Percentiles rank a stretch among this genome's conserved stretches.
Conservation (phyloP, 2,329 filamentous ascomycete genomes). For the Metarhizium sp. region DNA sequence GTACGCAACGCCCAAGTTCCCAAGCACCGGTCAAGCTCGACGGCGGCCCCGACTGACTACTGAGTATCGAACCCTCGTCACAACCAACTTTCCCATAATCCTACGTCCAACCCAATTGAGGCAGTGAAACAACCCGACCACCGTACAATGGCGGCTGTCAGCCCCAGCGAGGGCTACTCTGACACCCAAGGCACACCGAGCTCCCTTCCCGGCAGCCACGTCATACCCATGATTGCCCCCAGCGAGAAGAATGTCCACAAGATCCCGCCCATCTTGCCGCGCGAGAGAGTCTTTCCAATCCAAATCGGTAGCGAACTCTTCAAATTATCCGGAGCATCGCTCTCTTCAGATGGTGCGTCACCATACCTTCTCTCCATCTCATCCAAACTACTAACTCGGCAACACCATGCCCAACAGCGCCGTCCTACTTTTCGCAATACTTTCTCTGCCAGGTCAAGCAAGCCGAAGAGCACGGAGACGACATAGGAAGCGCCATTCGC, state of each 20-base stretch:
- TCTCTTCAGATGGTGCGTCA: conserved; percentile 57
- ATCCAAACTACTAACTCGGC: neutral
- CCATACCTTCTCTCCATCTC: neutral
- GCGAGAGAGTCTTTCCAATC: conserved; percentile 65
- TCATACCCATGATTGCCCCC: conserved; percentile 7
- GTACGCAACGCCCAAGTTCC: too few relatives aligned
- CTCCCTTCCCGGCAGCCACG: conserved; percentile 12
- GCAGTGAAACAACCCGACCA: neutral
- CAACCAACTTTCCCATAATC: too few relatives aligned
- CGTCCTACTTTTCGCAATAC: conserved; percentile 93
- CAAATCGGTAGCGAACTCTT: conserved; percentile 66
- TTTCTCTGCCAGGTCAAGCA: conserved; percentile 72
- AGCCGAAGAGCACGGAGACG: conserved; percentile 50
- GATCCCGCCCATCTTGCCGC: conserved; percentile 52
- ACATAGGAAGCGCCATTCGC: conserved; percentile 42
- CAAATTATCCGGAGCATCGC: conserved; percentile 62
- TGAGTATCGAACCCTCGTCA: too few relatives aligned
- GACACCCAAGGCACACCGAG: conserved; percentile 2
- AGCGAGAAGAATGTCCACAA: conserved; percentile 28
- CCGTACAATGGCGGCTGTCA: conserved; percentile 17
- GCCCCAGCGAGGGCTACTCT: conserved; percentile 14
- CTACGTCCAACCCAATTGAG: neutral
- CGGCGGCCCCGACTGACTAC: too few relatives aligned
- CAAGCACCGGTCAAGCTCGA: too few relatives aligned
- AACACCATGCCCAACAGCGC: conserved; percentile 45